Base-by-base conservation (phyloP, 768 basidiomycete genomes). In the Calvatia gigantea region DNA sequence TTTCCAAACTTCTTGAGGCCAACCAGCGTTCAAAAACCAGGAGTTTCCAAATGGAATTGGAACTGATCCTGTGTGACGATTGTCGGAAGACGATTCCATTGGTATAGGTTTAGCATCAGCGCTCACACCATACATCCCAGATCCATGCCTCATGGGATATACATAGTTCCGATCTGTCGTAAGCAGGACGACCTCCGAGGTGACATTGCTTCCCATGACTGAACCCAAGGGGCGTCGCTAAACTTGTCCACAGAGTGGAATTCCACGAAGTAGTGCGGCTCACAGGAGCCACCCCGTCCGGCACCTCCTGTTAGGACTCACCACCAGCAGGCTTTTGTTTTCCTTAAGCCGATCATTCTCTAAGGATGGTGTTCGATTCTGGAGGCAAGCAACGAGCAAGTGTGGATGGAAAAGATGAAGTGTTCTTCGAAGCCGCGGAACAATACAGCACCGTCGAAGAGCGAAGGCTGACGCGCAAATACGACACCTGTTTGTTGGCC, bases 401-500 rank as follows among this genome's bases (percentile, higher is more conserved):
- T 23, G 39, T 47, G 6, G 45, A 49, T 21, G 47, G 54, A 5
- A 29, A 57, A 14, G 49, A 54, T 46, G 55, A 52, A 23, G 28
- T 44, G 2, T 23, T 27, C 23, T 35, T 25, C 14, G 28, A 37
- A 27, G 4, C 17, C 12, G 11, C 33, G 23, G 39, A 42, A 48
- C n/a, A 27, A 31, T 49, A 41, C 21, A 49, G 53, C 21, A 60
- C 55, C 29, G 65, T 65, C 39, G 67, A 70, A 62, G 64, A 69
- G 54, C 59, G 60, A 2, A 64, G 61, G n/a, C 67, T 78, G 28
- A 68, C 69, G 27, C 67, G 72, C 50, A 78, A 74, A 44, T 77
- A 71, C 49, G 78, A 80, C 58, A 61, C 72, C 32, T 71, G 66
- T 49, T 64, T 78, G 42, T 59, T 78, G 6, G 75, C 76, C 33